These are phyloP conservation scores for Aspergillus ellipticus DNA, from an alignment of 495 filamentous ascomycete genomes.

Conservation along the genomic window DNA sequence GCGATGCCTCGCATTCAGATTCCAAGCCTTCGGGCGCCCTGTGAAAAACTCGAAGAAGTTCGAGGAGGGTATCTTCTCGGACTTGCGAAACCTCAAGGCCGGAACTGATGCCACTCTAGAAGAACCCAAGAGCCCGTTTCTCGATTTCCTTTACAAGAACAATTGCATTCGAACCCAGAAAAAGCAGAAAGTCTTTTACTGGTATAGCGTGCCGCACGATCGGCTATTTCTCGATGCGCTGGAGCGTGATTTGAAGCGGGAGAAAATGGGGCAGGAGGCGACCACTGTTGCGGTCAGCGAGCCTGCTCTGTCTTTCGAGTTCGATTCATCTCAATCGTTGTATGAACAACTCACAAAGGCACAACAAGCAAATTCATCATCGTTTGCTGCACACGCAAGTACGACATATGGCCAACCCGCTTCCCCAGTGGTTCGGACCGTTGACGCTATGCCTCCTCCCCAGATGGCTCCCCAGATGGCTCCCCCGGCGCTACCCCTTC, in stretches of 20 bases:
- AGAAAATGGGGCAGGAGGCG: slow-evolving; percentile 98
- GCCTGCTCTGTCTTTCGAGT: slow-evolving; percentile 95
- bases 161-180: slow-evolving; percentile 99
- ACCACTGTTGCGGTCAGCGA: slow-evolving; percentile 95
- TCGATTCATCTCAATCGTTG: slow-evolving; percentile 96
- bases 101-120: slow-evolving; percentile 98
- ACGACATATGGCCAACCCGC: slow-evolving; percentile 76
- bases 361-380: slow-evolving; percentile 95
- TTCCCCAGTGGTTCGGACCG: slow-evolving; percentile 81
- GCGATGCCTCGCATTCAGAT: slow-evolving; percentile 94
- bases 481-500: slow-evolving; percentile 69
- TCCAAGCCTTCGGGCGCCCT: slow-evolving; percentile 95
- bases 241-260: slow-evolving; percentile 94
- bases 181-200: slow-evolving; percentile 99
- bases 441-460: slow-evolving; percentile 84
- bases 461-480: slow-evolving; percentile 66
- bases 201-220: slow-evolving; percentile 99
- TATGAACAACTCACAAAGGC: slow-evolving; percentile 99
- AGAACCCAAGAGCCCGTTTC: slow-evolving; percentile 96
- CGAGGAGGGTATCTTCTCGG: slow-evolving; percentile 98
- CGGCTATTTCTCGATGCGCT: slow-evolving; percentile 94
- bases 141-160: slow-evolving; percentile 99
- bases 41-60: slow-evolving; percentile 99
- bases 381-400: slow-evolving; percentile 81
- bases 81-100: slow-evolving; percentile 95